Percentiles rank a stretch among this genome's conserved stretches.
phyloP scores from a whole-genome alignment of 2,329 filamentous ascomycete species.

The Chalaropsis thielavioides region DNA sequence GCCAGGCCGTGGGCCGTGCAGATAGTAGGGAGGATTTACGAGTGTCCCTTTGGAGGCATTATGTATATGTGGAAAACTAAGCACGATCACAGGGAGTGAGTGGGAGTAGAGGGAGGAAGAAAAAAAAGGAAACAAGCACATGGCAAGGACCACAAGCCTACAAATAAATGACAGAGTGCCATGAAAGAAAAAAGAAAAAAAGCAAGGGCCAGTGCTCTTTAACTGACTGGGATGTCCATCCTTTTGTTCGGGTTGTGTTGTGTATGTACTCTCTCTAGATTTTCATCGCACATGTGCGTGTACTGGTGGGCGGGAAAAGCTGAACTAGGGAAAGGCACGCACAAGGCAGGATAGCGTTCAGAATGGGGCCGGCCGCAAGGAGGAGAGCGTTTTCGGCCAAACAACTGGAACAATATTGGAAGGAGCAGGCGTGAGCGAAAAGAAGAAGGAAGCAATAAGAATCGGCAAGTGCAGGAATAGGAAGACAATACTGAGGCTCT shows the following conservation, averaged over 20 bases:
- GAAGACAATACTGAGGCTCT: too few species aligned
- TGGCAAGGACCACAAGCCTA: background rate
- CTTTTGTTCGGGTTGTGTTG: background rate
- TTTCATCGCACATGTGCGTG: background rate
- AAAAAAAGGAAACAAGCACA: background rate
- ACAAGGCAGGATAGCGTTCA: background rate
- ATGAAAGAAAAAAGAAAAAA: background rate
- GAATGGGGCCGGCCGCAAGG: background rate
- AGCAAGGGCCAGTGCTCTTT: background rate
- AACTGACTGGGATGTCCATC: background rate
- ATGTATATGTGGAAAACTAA: background rate
- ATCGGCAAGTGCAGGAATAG: too few species aligned
- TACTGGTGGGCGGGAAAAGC: background rate
- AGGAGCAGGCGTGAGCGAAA: too few species aligned
- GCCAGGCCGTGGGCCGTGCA: background rate
- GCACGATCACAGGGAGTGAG: background rate
- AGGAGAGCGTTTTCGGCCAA: background rate
- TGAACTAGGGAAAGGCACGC: background rate
- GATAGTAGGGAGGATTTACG: background rate
- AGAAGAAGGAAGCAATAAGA: too few species aligned
- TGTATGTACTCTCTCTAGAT: background rate
- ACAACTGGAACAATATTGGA: background rate
- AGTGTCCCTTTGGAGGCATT: background rate
- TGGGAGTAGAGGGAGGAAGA: background rate
- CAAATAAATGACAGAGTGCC: constrained; percentile 3